These are phyloP conservation scores for Fraxinus quadrangulata DNA, from an alignment of 257 asterid species.

Conservation along the genomic window DNA sequence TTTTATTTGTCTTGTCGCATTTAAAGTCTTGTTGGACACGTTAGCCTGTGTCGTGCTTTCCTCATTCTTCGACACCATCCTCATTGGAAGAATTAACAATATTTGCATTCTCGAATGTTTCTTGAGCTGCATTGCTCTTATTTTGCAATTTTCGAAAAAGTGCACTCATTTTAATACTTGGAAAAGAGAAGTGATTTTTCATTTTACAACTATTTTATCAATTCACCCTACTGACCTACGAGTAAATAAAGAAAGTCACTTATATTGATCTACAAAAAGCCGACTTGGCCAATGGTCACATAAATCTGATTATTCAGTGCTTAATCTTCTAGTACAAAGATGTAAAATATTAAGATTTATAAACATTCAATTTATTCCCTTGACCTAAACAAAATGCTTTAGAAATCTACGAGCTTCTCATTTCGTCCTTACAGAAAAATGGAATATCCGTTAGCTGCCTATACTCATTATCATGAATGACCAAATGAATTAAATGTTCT, in stretches of 20 bases:
- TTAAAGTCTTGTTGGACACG: conserved; percentile 28
- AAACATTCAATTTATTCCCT: not conserved
- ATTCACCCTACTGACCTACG: not conserved
- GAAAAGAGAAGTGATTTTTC: conserved; percentile 13
- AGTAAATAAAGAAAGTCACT: not conserved
- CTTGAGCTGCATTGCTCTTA: conserved; percentile 38
- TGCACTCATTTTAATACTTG: conserved; percentile 66
- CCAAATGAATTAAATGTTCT: too few relatives aligned
- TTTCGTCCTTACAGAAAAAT: not conserved
- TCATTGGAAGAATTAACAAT: conserved; percentile 26
- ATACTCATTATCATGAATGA: not conserved
- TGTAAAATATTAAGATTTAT: not conserved
- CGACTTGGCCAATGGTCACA: not conserved
- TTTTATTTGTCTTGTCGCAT: conserved; percentile 28
- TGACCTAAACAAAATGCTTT: not conserved
- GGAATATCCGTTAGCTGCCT: not conserved
- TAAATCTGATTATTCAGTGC: not conserved
- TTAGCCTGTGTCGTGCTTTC: conserved; percentile 22
- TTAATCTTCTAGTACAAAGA: too few relatives aligned
- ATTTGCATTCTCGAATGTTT: conserved; percentile 37
- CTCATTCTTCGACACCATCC: conserved; percentile 21
- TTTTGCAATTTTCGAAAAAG: conserved; percentile 55
- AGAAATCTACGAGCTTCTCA: not conserved
- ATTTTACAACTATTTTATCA: not conserved
- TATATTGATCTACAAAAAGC: not conserved